Base-by-base conservation (phyloP, 495 filamentous ascomycete genomes). In the Sordaria brevicollis region DNA sequence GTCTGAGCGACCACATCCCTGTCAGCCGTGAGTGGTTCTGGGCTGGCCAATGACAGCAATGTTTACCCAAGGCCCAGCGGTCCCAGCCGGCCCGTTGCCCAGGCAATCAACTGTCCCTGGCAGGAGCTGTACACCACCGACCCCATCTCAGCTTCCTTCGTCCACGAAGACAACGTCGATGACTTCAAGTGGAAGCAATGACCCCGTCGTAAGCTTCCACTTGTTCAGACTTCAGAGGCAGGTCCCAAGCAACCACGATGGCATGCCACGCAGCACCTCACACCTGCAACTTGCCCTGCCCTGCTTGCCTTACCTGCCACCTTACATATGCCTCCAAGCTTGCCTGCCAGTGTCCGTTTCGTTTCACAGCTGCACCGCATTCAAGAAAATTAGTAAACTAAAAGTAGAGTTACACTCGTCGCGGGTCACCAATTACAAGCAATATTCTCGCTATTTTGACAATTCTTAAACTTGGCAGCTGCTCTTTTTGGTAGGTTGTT, bases 31-130 rank as follows among this genome's bases (percentile, higher is more conserved):
- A n/a, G 29, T 39, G 41, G 29, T 62, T n/a, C 41, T 62, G 41
- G 35, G 31, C 34, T 19, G 39, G 33, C 71, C 72, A 73, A 73
- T 73, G 35, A 15, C 34, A 35, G 17, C 13, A 67, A 29, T 73
- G 70, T 73, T 73, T 73, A 73, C 72, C 33, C 41, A 69, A 69
- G 71, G n/a, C n/a, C n/a, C n/a, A n/a, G n/a, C n/a, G n/a, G n/a
- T n/a, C n/a, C 41, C 41, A 49, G 8, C 4, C 41, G 41, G 69
- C 35, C 25, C 15, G 72, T 73, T 73, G 67, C 72, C 67, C 72
- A 38, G 35, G 72, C 66, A 67, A 71, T 71, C 49, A 41, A 4
- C 39, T 21, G 19, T 49, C 41, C 41, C 11, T 15, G 43, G 21
- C 43, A 54, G 43, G n/a, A n/a, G n/a, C n/a, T n/a, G n/a, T n/a